phyloP scores from a whole-genome alignment of 225 moss, liverwort and hornwort species.

The Polytrichum formosum region DNA sequence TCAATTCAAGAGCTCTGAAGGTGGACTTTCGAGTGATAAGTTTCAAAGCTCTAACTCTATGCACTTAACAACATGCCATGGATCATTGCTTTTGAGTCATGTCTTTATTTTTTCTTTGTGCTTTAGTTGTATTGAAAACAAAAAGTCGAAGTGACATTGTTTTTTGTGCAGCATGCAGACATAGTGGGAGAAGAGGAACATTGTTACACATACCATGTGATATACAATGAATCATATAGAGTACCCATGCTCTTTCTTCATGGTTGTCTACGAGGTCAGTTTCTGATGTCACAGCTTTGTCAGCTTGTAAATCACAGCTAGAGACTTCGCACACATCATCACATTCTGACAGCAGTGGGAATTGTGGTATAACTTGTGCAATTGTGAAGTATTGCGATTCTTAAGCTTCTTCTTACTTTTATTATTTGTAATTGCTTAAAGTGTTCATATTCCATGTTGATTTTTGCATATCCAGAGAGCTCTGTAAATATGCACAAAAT shows the following conservation, averaged over 20 bases:
- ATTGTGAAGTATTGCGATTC: not conserved
- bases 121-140: too few species aligned
- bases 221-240: conserved; percentile 88
- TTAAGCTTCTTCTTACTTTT: not conserved
- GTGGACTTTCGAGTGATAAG: too few species aligned
- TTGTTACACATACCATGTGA: conserved; percentile 70
- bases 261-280: conserved; percentile 57
- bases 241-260: conserved; percentile 77
- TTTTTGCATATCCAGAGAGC: conserved; percentile 1
- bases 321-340: not conserved
- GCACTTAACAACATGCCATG: too few species aligned
- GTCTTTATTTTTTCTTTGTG: too few species aligned
- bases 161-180: conserved; percentile 25
- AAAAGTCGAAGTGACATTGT: too few species aligned
- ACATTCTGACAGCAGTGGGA: not conserved
- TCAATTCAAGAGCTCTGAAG: too few species aligned
- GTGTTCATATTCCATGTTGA: not conserved
- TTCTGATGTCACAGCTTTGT: not conserved
- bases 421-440: not conserved
- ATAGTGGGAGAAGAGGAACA: conserved; percentile 41
- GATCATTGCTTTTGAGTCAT: too few species aligned
- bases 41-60: too few species aligned
- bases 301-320: not conserved
- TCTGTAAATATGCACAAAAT: not conserved
- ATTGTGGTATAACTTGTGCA: not conserved